Percentiles rank a stretch among this genome's conserved stretches.
Conservation (phyloP, 306 rosid species). For the Senna tora region DNA sequence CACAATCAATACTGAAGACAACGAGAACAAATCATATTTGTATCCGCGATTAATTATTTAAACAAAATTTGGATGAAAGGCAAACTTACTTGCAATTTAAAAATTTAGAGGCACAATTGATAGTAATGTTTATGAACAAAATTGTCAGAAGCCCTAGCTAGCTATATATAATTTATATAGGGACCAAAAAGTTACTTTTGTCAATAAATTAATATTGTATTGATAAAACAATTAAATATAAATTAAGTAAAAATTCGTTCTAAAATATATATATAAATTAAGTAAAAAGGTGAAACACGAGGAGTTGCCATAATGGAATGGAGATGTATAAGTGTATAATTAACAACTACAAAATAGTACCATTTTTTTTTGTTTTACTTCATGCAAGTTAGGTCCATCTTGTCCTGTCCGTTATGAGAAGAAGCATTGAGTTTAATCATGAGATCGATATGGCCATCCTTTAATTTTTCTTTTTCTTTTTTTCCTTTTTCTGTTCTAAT, state of each 20-base stretch:
- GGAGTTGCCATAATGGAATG: constrained; percentile 21
- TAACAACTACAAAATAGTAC: background rate
- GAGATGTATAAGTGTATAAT: background rate
- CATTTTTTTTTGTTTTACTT: constrained; percentile 22
- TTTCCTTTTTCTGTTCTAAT: constrained; percentile 3
- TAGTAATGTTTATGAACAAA: too few species aligned
- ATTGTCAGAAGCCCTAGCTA: too few species aligned
- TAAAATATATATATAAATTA: background rate
- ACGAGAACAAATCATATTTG: too few species aligned
- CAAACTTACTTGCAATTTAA: too few species aligned
- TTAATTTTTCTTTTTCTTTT: background rate
- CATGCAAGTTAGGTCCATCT: background rate
- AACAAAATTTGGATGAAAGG: too few species aligned
- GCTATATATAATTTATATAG: too few species aligned
- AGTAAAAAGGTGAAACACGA: background rate
- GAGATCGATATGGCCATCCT: constrained; percentile 27
- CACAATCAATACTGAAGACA: too few species aligned
- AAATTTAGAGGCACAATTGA: too few species aligned
- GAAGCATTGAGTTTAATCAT: constrained; percentile 8
- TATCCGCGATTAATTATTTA: too few species aligned
- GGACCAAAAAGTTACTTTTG: too few species aligned
- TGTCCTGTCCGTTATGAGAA: background rate
- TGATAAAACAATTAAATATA: background rate
- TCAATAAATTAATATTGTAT: too few species aligned
- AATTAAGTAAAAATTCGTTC: too few species aligned